phyloP scores from a whole-genome alignment of 768 basidiomycete genomes.

The Kwoniella newhampshirensis region DNA sequence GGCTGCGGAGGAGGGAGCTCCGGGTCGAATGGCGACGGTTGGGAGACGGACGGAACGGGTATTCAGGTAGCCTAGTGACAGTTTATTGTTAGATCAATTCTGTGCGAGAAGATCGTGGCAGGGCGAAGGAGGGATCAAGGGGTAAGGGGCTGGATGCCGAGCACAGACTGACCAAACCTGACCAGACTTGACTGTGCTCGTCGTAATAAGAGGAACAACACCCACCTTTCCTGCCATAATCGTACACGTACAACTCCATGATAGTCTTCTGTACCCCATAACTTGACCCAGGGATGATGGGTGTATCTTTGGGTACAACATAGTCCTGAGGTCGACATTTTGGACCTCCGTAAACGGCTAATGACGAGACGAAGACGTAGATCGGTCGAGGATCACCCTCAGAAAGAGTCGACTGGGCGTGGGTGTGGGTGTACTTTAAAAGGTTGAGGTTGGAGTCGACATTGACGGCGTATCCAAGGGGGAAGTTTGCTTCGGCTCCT shows the following conservation, averaged over 20 bases:
- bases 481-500: slow-evolving; percentile 64
- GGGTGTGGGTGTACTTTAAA: slow-evolving; percentile 37
- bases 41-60: slow-evolving; percentile 51
- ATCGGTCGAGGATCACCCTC: slow-evolving; percentile 36
- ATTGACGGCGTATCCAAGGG: slow-evolving; percentile 57
- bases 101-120: no score
- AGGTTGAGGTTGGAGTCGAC: slow-evolving; percentile 51
- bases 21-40: slow-evolving; percentile 51
- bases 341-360: slow-evolving; percentile 52
- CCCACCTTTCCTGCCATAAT: slow-evolving; percentile 51
- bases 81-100: neutral
- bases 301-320: slow-evolving; percentile 52
- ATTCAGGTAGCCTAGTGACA: slow-evolving; percentile 45
- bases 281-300: slow-evolving; percentile 47
- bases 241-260: slow-evolving; percentile 51
- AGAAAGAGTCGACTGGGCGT: slow-evolving; percentile 27
- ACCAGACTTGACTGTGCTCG: no score
- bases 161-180: no score
- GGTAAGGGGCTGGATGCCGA: no score
- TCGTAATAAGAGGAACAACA: no score
- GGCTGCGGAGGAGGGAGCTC: slow-evolving; percentile 52
- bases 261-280: slow-evolving; percentile 53
- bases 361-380: slow-evolving; percentile 49
- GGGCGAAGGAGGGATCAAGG: no score
- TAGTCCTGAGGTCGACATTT: slow-evolving; percentile 43